Conservation (phyloP, 768 basidiomycete species). For the Naganishia onofrii region DNA sequence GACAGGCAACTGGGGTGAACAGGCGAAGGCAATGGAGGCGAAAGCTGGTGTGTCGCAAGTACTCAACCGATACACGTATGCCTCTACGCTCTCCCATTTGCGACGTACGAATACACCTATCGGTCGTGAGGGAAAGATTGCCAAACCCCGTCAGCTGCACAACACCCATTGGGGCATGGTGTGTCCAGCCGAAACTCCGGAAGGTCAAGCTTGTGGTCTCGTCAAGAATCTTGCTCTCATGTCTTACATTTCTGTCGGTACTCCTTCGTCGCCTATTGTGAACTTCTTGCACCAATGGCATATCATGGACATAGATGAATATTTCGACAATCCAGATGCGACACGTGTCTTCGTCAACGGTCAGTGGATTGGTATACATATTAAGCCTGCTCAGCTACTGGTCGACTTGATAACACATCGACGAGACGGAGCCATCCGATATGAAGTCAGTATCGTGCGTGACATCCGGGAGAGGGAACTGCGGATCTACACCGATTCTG, state of each 20-base stretch:
- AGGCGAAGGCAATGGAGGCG: constrained; percentile 96
- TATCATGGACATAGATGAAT: constrained; percentile 89
- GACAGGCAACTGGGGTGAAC: constrained; percentile 99
- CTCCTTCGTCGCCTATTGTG: constrained; percentile 89
- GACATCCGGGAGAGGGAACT: constrained; percentile 95
- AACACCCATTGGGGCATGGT: constrained; percentile 99
- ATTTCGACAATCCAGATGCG: constrained; percentile 68
- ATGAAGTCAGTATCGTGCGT: constrained; percentile 94
- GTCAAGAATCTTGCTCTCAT: constrained; percentile 98
- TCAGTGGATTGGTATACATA: constrained; percentile 99
- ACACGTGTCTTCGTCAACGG: constrained; percentile 99
- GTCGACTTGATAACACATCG: constrained; percentile 88
- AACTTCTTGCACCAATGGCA: constrained; percentile 99
- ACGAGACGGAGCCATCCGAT: constrained; percentile 88
- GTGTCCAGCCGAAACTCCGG: constrained; percentile 97
- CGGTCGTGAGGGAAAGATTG: constrained; percentile 97
- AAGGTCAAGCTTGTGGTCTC: constrained; percentile 98
- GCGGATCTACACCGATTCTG: constrained; percentile 91
- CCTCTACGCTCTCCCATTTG: constrained; percentile 94
- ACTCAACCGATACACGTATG: constrained; percentile 96
- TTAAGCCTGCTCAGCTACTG: constrained; percentile 86
- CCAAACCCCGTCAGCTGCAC: constrained; percentile 96
- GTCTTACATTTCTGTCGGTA: constrained; percentile 97
- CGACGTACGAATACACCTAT: constrained; percentile 97
- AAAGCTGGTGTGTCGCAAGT: constrained; percentile 99